Conservation (phyloP, 1,139 yeast species). For the Geotrichum phurueaensis region DNA sequence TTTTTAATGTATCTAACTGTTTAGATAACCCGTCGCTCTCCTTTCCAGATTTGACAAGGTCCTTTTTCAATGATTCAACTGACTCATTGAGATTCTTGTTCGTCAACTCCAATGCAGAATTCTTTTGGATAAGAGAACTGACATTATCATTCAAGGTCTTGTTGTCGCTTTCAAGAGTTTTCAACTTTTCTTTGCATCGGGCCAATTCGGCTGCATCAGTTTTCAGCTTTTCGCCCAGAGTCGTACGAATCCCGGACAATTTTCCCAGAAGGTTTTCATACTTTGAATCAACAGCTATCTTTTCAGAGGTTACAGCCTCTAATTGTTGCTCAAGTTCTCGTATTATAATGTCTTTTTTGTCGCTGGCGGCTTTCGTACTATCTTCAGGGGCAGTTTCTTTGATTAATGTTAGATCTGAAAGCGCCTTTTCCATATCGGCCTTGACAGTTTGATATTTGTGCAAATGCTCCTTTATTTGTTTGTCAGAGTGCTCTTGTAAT, state of each 20-base stretch:
- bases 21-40: constrained; percentile 61
- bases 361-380: constrained; percentile 1
- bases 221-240: constrained; percentile 62
- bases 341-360: constrained; percentile 20
- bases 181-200: constrained; percentile 33
- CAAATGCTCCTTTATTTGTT: neutral
- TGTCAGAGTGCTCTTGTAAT: constrained; percentile 25
- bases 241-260: constrained; percentile 71
- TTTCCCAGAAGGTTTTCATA: constrained; percentile 71
- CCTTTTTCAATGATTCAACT: constrained; percentile 42
- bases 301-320: constrained; percentile 45
- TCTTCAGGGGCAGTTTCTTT: constrained; percentile 5
- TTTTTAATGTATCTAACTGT: constrained; percentile 44
- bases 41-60: constrained; percentile 50
- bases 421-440: constrained; percentile 12
- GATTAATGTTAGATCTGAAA: constrained; percentile 10
- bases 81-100: constrained; percentile 25
- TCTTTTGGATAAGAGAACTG: neutral
- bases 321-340: constrained; percentile 36
- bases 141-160: neutral
- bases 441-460: neutral
- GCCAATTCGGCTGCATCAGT: constrained; percentile 39
- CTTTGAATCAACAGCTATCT: constrained; percentile 61
- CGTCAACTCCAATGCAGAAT: neutral
- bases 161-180: constrained; percentile 20